Percentiles rank a stretch among this genome's conserved stretches.
Evolutionary conservation across 148 eudicot genomes (phyloP).

Genomic region (Fagopyrum esculentum): DNA sequence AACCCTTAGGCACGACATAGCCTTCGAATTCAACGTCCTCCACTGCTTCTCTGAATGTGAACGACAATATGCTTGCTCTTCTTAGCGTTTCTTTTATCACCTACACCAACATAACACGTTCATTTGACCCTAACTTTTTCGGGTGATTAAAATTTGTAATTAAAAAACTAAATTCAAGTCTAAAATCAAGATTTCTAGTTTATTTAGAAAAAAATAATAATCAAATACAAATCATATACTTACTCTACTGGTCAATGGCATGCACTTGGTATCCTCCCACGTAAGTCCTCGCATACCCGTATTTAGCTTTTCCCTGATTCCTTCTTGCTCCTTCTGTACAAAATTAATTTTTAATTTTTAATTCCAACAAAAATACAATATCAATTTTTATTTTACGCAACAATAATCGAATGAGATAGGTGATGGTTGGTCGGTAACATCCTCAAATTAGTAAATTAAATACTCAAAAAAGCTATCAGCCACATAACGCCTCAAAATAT

Average conservation of each 20-base stretch:
- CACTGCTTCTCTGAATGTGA: slow-evolving; percentile 87
- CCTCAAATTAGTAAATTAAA: not conserved
- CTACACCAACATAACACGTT: slow-evolving; percentile 15
- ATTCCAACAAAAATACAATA: not conserved
- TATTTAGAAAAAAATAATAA: no score
- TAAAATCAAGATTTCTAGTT: no score
- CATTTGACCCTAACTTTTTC: not conserved
- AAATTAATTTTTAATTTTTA: not conserved
- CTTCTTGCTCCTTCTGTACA: slow-evolving; percentile 65
- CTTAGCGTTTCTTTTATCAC: slow-evolving; percentile 90
- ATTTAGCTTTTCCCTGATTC: slow-evolving; percentile 28
- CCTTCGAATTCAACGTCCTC: slow-evolving; percentile 80
- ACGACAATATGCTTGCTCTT: slow-evolving; percentile 71
- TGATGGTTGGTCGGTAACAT: slow-evolving; percentile 11
- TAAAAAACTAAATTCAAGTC: no score
- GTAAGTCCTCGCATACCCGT: slow-evolving; percentile 52
- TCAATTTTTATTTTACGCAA: not conserved
- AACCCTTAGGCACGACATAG: slow-evolving; percentile 72
- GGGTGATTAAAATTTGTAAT: no score
- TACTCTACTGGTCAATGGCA: slow-evolving; percentile 75
- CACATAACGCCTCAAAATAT: slow-evolving; percentile 7
- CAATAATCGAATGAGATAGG: not conserved
- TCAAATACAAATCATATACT: not conserved
- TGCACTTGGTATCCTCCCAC: slow-evolving; percentile 73
- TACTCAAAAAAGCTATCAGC: not conserved